These are phyloP conservation scores for Populus hybrid DNA, from an alignment of 441 rosid species.

Conservation along the genomic window DNA sequence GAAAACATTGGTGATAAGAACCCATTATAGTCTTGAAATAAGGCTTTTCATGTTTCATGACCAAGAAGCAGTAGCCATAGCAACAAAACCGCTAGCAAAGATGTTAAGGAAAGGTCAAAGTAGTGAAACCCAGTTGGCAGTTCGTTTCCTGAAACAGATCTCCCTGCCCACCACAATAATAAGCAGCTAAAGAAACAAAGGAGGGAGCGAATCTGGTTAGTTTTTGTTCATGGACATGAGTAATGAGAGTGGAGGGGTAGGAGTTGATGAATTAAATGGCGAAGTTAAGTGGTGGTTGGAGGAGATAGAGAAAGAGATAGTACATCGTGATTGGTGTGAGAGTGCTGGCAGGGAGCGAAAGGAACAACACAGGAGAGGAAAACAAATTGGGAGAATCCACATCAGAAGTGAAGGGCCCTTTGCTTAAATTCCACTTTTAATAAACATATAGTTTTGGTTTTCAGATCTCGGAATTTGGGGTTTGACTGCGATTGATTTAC, in stretches of 20 bases:
- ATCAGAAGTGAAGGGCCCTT: slow-evolving; percentile 19
- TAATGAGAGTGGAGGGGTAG: not conserved
- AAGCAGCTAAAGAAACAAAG: not conserved
- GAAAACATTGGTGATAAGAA: slow-evolving; percentile 8
- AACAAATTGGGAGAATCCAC: slow-evolving; percentile 44
- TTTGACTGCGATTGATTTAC: not conserved
- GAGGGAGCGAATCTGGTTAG: not conserved
- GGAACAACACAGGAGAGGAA: slow-evolving; percentile 44
- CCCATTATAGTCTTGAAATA: slow-evolving; percentile 7
- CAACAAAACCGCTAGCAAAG: not conserved
- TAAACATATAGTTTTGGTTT: not conserved
- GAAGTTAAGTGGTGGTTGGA: slow-evolving; percentile 7
- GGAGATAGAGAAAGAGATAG: slow-evolving; percentile 5
- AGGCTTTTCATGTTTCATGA: slow-evolving; percentile 25
- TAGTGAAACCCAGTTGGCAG: not conserved
- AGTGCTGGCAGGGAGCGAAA: slow-evolving; percentile 30
- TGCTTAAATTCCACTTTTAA: not conserved
- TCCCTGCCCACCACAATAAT: not conserved
- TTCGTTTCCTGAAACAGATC: not conserved
- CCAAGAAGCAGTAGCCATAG: no score
- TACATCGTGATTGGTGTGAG: not conserved
- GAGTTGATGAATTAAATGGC: not conserved
- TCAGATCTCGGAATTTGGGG: no score
- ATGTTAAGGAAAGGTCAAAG: not conserved
- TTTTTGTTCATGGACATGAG: not conserved